Percentiles rank a stretch among this genome's conserved stretches.
phyloP scores from a whole-genome alignment of 2,329 filamentous ascomycete genomes.

The Coleophoma cylindrospora region DNA sequence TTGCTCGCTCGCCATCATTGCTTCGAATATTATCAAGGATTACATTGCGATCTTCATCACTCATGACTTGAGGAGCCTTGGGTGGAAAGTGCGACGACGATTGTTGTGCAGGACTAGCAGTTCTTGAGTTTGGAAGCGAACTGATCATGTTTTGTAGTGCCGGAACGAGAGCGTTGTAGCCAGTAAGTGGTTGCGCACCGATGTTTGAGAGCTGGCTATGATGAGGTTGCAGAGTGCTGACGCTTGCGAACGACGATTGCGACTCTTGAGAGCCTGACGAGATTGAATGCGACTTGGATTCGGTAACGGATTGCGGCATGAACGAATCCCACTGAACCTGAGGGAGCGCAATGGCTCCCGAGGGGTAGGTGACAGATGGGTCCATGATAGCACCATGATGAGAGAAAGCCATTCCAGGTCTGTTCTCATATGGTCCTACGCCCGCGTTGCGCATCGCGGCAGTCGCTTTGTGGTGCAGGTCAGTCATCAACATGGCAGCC shows the following conservation, averaged over 20 bases:
- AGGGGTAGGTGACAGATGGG: constrained; percentile 69
- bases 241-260: constrained; percentile 56
- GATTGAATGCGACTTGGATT: constrained; percentile 73
- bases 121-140: constrained; percentile 63
- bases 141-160: constrained; percentile 68
- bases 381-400: constrained; percentile 72
- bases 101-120: constrained; percentile 66
- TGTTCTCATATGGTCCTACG: constrained; percentile 45
- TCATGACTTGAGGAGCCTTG: constrained; percentile 72
- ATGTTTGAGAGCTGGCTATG: constrained; percentile 62
- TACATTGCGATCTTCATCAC: constrained; percentile 78
- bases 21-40: constrained; percentile 83
- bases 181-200: constrained; percentile 44
- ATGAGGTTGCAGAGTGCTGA: constrained; percentile 51
- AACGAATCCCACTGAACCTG: constrained; percentile 92
- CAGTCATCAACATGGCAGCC: constrained; percentile 96
- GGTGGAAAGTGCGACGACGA: constrained; percentile 62
- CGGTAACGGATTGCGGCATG: constrained; percentile 63
- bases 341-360: constrained; percentile 74
- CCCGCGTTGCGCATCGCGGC: constrained; percentile 59
- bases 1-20: constrained; percentile 74
- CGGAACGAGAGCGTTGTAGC: constrained; percentile 55
- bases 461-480: constrained; percentile 95
- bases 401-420: constrained; percentile 64
- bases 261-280: constrained; percentile 66